These are phyloP conservation scores for Codiaeum variegatum DNA, from an alignment of 441 rosid genomes.

Conservation along the genomic window DNA sequence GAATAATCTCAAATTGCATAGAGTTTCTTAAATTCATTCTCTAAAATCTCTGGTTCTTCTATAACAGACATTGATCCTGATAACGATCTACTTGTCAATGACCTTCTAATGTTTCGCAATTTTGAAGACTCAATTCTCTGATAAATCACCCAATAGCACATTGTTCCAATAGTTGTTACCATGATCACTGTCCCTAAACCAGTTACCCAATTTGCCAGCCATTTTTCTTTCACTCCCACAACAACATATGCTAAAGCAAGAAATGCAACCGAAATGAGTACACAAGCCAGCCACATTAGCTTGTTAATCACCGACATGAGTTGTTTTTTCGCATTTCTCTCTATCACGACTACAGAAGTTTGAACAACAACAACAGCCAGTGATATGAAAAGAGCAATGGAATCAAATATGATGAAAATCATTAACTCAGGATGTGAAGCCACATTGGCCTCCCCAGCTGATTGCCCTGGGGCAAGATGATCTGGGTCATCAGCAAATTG, in stretches of 20 bases:
- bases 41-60: constrained; percentile 57
- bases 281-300: constrained; percentile 95
- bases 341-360: constrained; percentile 83
- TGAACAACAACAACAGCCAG: constrained; percentile 95
- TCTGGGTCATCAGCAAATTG: constrained; percentile 41
- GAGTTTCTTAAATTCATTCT: constrained; percentile 54
- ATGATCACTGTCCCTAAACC: constrained; percentile 67
- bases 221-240: constrained; percentile 55
- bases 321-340: constrained; percentile 78
- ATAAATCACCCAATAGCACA: constrained; percentile 69
- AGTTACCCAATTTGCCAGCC: constrained; percentile 66
- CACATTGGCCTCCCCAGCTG: constrained; percentile 70
- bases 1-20: constrained; percentile 52
- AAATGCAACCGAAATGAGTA: constrained; percentile 70
- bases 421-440: constrained; percentile 58
- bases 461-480: constrained; percentile 29
- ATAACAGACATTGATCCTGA: constrained; percentile 47
- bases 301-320: constrained; percentile 87
- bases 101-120: constrained; percentile 36
- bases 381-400: constrained; percentile 88
- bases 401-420: constrained; percentile 78
- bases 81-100: constrained; percentile 40
- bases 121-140: constrained; percentile 54
- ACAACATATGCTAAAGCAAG: constrained; percentile 71
- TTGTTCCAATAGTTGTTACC: constrained; percentile 63